These are phyloP conservation scores for Globisporangium apiculatum DNA, from an alignment of 352 stramenopile genomes.

Conservation along the genomic window DNA sequence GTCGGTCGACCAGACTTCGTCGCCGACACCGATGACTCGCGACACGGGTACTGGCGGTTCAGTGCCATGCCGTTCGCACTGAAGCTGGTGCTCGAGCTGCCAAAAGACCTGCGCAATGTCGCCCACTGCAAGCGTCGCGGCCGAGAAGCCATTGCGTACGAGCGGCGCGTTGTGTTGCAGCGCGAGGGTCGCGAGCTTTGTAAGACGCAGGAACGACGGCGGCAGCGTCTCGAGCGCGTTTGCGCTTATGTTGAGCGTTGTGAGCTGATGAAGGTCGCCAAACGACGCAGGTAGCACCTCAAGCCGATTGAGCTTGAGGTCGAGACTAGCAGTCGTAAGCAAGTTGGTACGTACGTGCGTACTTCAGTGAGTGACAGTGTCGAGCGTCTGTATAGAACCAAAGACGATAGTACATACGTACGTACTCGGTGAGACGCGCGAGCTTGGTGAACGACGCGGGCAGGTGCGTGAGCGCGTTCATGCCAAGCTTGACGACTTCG, in stretches of 20 bases:
- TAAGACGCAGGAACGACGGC: conserved; percentile 36
- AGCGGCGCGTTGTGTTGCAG: conserved; percentile 47
- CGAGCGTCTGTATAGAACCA: background rate
- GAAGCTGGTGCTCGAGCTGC: conserved; percentile 47
- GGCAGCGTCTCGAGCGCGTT: conserved; percentile 49
- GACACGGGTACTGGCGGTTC: conserved; percentile 28
- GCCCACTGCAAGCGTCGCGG: conserved; percentile 34
- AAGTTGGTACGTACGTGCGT: background rate
- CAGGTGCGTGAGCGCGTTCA: conserved; percentile 49
- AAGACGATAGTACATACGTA: background rate
- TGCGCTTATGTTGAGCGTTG: conserved; percentile 45
- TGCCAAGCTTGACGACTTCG: conserved; percentile 35
- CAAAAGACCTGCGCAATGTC: conserved; percentile 40
- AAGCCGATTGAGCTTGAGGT: conserved; percentile 72
- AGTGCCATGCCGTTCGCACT: conserved; percentile 28
- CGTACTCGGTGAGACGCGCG: conserved; percentile 45
- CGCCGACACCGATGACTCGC: conserved; percentile 31
- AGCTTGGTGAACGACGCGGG: conserved; percentile 47
- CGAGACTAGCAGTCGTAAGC: conserved; percentile 24
- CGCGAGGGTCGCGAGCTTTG: conserved; percentile 34
- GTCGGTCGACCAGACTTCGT: conserved; percentile 62
- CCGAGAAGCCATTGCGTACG: conserved; percentile 22
- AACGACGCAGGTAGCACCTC: conserved; percentile 32
- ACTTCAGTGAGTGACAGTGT: background rate
- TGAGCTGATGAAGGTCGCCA: conserved; percentile 33